Conservation (phyloP, 2,329 filamentous ascomycete genomes). For the Ceratocystis huliohia region DNA sequence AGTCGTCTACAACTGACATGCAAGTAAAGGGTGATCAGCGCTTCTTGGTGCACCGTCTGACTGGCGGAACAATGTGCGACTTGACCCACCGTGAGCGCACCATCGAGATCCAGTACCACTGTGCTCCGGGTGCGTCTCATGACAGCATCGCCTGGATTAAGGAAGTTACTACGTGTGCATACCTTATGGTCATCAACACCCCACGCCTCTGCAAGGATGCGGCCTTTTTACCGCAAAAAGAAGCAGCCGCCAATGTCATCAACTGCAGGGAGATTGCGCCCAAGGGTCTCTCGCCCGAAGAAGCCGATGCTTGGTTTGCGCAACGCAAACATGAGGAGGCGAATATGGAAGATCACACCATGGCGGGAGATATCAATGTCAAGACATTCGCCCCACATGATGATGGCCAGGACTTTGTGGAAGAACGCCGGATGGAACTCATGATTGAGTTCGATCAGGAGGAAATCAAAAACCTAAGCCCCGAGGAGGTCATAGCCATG, state of each 20-base stretch:
- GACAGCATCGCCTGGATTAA: slow-evolving; percentile 88
- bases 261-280: slow-evolving; percentile 59
- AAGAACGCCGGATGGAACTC: slow-evolving; percentile 24
- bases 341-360: not conserved
- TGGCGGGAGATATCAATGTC: slow-evolving; percentile 11
- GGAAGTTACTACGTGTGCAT: slow-evolving; percentile 79
- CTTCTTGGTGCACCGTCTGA: slow-evolving; percentile 73
- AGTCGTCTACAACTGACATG: slow-evolving; percentile 37
- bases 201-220: slow-evolving; percentile 77
- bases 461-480: slow-evolving; percentile 14
- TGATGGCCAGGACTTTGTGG: not conserved
- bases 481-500: slow-evolving; percentile 14
- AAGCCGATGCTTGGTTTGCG: slow-evolving; percentile 32
- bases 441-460: slow-evolving; percentile 19
- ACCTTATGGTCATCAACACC: slow-evolving; percentile 86
- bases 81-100: slow-evolving; percentile 68
- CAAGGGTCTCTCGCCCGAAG: slow-evolving; percentile 28
- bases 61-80: slow-evolving; percentile 72
- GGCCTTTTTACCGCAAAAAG: slow-evolving; percentile 70
- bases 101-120: slow-evolving; percentile 72
- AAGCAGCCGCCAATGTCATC: slow-evolving; percentile 63
- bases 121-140: slow-evolving; percentile 57
- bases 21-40: slow-evolving; percentile 72
- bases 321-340: slow-evolving; percentile 29
- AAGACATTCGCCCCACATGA: not conserved